Conservation (phyloP, 2,329 filamentous ascomycete genomes). For the Teratosphaeria pseudoeucalypti region DNA sequence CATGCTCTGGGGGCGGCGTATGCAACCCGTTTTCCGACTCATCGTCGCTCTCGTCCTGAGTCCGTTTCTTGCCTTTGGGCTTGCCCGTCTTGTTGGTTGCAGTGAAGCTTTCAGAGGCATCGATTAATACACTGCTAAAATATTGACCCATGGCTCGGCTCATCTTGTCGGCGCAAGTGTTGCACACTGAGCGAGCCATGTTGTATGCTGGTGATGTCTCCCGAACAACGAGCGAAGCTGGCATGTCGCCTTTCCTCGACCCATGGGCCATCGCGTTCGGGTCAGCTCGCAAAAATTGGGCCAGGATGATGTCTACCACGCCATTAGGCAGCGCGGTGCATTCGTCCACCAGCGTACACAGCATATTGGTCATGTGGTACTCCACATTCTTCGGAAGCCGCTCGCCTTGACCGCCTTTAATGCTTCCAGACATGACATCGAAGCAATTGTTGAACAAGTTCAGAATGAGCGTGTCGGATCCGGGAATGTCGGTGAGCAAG, state of each 20-base stretch:
- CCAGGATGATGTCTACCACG: slow-evolving; percentile 85
- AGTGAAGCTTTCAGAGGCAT: slow-evolving; percentile 46
- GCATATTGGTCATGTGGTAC: slow-evolving; percentile 77
- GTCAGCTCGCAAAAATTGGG: slow-evolving; percentile 85
- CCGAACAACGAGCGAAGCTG: slow-evolving; percentile 43
- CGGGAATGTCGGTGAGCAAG: slow-evolving; percentile 76
- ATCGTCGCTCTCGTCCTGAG: slow-evolving; percentile 30
- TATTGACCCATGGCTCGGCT: slow-evolving; percentile 88
- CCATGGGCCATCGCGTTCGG: slow-evolving; percentile 41
- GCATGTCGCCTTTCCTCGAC: slow-evolving; percentile 34
- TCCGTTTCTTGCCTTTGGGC: slow-evolving; percentile 37
- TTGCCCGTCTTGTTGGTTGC: slow-evolving; percentile 30
- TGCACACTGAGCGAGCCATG: slow-evolving; percentile 93
- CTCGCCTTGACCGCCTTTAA: slow-evolving; percentile 65
- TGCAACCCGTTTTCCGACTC: slow-evolving; percentile 32
- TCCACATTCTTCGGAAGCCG: slow-evolving; percentile 87
- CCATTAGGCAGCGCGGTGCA: slow-evolving; percentile 63
- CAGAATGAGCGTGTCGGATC: slow-evolving; percentile 66
- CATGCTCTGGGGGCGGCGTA: slow-evolving; percentile 59
- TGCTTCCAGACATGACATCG: slow-evolving; percentile 74
- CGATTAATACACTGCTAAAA: slow-evolving; percentile 92
- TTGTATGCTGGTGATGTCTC: slow-evolving; percentile 87
- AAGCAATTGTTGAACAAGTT: slow-evolving; percentile 83
- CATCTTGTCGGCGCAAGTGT: slow-evolving; percentile 85
- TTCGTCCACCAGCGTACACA: slow-evolving; percentile 82